Evolutionary conservation across 176 grass and related monocot species (phyloP), one percentile per base, ranked within the genome.

Genomic region (Guadua angustifolia): DNA sequence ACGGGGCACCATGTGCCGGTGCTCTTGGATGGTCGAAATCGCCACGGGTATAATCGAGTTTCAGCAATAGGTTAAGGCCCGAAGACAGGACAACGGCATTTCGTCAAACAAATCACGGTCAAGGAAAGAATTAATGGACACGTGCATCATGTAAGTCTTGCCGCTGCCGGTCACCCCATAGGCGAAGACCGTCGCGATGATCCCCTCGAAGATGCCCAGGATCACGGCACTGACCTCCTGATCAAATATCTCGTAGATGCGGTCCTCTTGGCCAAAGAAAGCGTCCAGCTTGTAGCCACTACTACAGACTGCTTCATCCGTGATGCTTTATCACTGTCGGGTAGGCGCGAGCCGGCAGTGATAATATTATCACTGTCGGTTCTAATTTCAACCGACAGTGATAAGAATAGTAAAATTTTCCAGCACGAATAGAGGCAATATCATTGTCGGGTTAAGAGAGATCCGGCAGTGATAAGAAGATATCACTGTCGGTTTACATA

Each of bases 91-190:
- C 8, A 85, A 35, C 2, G 35, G 5, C 82, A 79, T 83, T 80
- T 90, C 10, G 0, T 40, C 70, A 49, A 78, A 75, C 74, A 74
- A 0, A 46, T 5, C 9, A 32, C 4, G 17, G 40, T 58, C 61
- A 69, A 5, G 42, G 76, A 50, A 66, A 68, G 9, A 71, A 5
- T n/a, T n/a, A n/a, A n/a, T 9, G 3, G 26, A 16, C 66, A 91
- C 95, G 89, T 95, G 91, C 93, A 99, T 99, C 0, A 89, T 95
- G 81, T 90, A 95, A n/a, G 96, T 98, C 77, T 98, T 98, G 61
- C 96, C 96, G 13, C 96, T 94, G 56, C 96, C 96, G 0, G 91
- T 94, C 4, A 93, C 91, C 3, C 96, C 93, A 45, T 95, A 94
- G 67, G 96, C 91, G 59, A 98, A 98, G 18, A 95, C 77, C 6